Evolutionary conservation across 345 rosid species (phyloP), one percentile per base, ranked within the genome.

Genomic region (Excoecaria agallocha): DNA sequence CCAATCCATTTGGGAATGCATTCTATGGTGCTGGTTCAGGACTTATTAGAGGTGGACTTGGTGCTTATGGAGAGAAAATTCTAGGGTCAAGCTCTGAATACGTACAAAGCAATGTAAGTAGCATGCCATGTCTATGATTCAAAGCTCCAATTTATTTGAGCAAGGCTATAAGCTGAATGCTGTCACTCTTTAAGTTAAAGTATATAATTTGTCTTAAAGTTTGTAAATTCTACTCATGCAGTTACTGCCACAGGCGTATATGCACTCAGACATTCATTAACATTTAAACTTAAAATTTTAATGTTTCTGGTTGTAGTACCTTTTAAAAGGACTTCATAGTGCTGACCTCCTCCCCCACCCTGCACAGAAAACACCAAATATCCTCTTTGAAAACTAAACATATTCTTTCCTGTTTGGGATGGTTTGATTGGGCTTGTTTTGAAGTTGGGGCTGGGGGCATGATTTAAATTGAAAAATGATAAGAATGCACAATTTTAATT

Each of bases 1-100:
- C 94, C 70, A 87, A 73, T 78, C 99, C 98, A 2, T 93, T 93
- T 68, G 98, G 94, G 17, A 93, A 91, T 90, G 56, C 96, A 24
- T 95, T 95, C 79, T 89, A 87, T 68, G 98, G 98, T 55, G 94
- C 99, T 80, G 89, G 99, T 78, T 93, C 99, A 70, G 99, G 96
- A 57, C 86, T 95, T 67, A 90, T 95, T 72, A 83, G 85, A 38
- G 89, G 96, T 71, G 99, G 99, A 45, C 81, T 93, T 73, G 97
- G 98, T 64, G 99, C 97, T 45, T 95, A 93, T 71, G 97, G 98
- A 25, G 99, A 86, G 84, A 93, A 86, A 78, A 86, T 93, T 68
- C 80, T 95, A 16, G 98, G 99, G 17, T 90, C 98, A 7, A 93
- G 98, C 77, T 91, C 98, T 55, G 99, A 95, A 79, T 95, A 93